Base-by-base conservation (phyloP, 2,329 filamentous ascomycete genomes). In the Penicillium sp. region DNA sequence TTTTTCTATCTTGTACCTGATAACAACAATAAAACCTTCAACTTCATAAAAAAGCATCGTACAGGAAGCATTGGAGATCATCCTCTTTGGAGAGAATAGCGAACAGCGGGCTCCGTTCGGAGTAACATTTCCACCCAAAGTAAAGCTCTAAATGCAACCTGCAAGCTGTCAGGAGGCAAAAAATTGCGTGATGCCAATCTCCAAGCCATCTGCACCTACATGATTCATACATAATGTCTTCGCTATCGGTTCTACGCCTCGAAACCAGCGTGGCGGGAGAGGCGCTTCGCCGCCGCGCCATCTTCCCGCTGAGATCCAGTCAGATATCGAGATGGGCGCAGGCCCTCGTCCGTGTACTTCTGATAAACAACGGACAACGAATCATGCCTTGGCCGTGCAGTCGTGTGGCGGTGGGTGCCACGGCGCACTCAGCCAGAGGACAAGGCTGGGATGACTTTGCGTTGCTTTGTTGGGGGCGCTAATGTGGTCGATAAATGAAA, bases 221-320 rank as follows among this genome's bases (percentile, higher is more conserved):
- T 31, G 43, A 31, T 47, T 47, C 43, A 47, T 31, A 47, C 56
- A 49, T 34, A 49, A 55, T 49, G 47, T n/a, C 37, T 34, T 34
- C 45, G 34, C 25, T 28, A 53, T 48, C 31, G 42, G 42, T 52
- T 31, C 47, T 22, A 41, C 15, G 48, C 39, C 47, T 39, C 37
- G 55, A 60, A 54, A 58, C 56, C 58, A 54, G 37, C 38, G 51
- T 62, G 55, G 53, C 66, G 65, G 63, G 61, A 67, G 63, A 63
- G 63, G 66, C 65, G 65, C 53, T 59, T 42, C 50, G 51, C 51
- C 54, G 54, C 48, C 51, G 58, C 58, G 53, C 60, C 61, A 68
- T 58, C 43, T 37, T 58, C 47, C 48, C 48, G 17, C 37, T 58
- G 45, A 48, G 43, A 42, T 45, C 49, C 58, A 62, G 41, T 59